Evolutionary conservation across 2,329 filamentous ascomycete genomes (phyloP), one percentile per base, ranked within the genome.

Genomic region (Colletotrichum destructivum): DNA sequence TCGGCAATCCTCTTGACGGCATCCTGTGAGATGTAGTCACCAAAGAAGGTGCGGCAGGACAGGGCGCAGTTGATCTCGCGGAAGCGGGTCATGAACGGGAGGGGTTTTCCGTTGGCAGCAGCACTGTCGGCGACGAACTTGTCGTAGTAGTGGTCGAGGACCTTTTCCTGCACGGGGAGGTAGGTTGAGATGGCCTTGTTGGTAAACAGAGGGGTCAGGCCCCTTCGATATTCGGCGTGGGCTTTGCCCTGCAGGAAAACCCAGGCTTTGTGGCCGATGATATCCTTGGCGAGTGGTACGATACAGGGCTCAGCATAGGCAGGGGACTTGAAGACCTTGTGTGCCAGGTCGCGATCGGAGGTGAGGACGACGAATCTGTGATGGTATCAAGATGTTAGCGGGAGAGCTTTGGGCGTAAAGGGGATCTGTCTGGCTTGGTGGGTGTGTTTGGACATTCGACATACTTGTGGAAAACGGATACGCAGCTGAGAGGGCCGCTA

Each of bases 391-490:
- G 2, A 38, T 3, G 9, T 38, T 38, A 38, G 9, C 9, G 35
- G 35, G 35, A 38, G 35, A 38, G 0, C 0, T 38, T 38, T 11
- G 35, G 35, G 35, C 9, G 35, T 26, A 11, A 8, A 38, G 35
- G 2, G 9, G 0, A 38, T 11, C 35, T 38, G 35, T 38, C 35
- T 38, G 35, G 35, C 35, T 38, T 3, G 8, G 35, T 38, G 35
- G 11, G 35, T 35, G 31, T 31, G 31, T 31, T 35, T 8, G 31
- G 31, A 35, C 2, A 38, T 6, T 38, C 35, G 35, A 38, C 75
- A 47, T 87, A 94, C 92, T 95, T 95, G 87, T 96, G 93, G 81
- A 96, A 95, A 74, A 96, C 91, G 1, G 92, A 95, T 21, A 96
- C 93, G 77, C 93, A 96, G 80, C 93, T 95, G 69, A 95, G 85